Base-by-base conservation (phyloP, 441 rosid genomes). In the Jatropha multifida region DNA sequence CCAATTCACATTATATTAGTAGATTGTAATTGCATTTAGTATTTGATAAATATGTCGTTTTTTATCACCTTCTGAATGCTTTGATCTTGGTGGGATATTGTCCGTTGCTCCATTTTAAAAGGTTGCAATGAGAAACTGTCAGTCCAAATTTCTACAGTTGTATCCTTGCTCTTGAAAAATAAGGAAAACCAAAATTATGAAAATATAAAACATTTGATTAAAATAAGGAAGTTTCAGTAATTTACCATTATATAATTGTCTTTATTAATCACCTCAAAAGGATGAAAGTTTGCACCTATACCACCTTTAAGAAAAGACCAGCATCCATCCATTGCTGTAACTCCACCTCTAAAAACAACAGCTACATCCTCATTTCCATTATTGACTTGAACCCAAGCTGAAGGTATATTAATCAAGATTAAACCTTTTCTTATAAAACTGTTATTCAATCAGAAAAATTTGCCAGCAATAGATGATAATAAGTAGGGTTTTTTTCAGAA, bases 291-390 rank as follows among this genome's bases (percentile, higher is more conserved):
- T 4, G 88, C 87, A 2, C 69, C 74, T 2, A 89, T 73, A 66
- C 95, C 98, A 44, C 96, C 94, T 86, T 88, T 89, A n/a, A 92
- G 84, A 69, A 92, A 63, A 68, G 98, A 88, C 98, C 97, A 93
- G 74, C 95, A 93, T 56, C 93, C 86, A 12, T 85, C 65, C 55
- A 80, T 64, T 9, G 98, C 93, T 15, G 74, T 12, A 13, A 82
- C 86, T 63, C 79, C 59, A 64, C 92, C 95, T 79, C 40, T 74
- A 75, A 91, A 88, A 12, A 84, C 73, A 52, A 81, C 84, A 42
- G 65, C 60, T 20, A 91, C 85, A 10, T 42, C 70, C 70, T 81
- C 83, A 52, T 72, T 76, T 74, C 87, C 91, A 68, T 69, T 77
- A 32, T 81, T 80, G 69, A 86, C 42, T 74, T 85, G 94, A 65